phyloP scores from a whole-genome alignment of 2,329 filamentous ascomycete species.

The Leptographium radiaticola region DNA sequence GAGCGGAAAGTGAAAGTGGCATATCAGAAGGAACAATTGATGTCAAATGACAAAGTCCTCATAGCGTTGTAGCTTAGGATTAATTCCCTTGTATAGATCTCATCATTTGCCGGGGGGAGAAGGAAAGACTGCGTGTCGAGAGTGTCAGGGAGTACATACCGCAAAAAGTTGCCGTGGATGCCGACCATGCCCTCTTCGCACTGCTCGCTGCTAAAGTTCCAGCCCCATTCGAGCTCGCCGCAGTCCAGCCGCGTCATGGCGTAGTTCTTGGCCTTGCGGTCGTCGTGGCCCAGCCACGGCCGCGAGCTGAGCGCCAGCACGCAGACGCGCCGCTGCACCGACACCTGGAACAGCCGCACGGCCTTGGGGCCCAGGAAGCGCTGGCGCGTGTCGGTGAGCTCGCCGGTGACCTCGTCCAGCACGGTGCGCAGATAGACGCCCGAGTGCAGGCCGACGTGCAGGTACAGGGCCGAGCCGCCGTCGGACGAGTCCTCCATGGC shows the following conservation, averaged over 20 bases:
- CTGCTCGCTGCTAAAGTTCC: constrained; percentile 93
- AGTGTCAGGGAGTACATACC: constrained; percentile 40
- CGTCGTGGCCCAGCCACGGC: constrained; percentile 92
- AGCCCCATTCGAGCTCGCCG: constrained; percentile 78
- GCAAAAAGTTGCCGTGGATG: constrained; percentile 75
- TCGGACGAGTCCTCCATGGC: constrained; percentile 89
- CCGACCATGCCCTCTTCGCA: constrained; percentile 90
- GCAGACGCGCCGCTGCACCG: constrained; percentile 69
- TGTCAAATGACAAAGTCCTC: constrained; percentile 44
- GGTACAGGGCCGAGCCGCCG: constrained; percentile 75
- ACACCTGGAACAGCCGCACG: constrained; percentile 83
- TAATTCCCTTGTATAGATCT: constrained; percentile 35
- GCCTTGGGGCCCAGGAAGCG: constrained; percentile 88
- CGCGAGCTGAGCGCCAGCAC: constrained; percentile 84
- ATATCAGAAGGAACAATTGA: constrained; percentile 98
- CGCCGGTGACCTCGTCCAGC: constrained; percentile 87
- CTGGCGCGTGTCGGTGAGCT: constrained; percentile 86
- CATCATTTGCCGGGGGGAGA: constrained; percentile 37
- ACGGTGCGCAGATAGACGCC: constrained; percentile 94
- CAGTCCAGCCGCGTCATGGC: constrained; percentile 89
- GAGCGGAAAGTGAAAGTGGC: constrained; percentile 10
- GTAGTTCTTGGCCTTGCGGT: constrained; percentile 75
- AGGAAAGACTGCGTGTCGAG: constrained; percentile 11
- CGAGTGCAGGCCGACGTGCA: constrained; percentile 91
- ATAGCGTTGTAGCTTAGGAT: constrained; percentile 42